Evolutionary conservation across 352 stramenopile genomes (phyloP), one percentile per base, ranked within the genome.

Genomic region (Globisporangium spinosum): DNA sequence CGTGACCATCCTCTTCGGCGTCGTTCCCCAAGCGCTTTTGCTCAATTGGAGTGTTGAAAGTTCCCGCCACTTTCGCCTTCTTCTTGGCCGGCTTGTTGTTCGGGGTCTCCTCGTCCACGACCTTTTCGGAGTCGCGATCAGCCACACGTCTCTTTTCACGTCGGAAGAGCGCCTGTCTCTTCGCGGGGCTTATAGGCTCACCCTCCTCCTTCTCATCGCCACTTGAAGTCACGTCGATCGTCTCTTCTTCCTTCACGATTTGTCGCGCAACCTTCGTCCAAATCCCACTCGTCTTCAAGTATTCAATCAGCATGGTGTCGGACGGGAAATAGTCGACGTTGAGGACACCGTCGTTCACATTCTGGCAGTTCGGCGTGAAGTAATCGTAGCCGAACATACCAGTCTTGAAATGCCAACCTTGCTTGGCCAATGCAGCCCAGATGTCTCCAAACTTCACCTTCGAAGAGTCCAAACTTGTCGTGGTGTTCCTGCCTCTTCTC

Each of bases 361-460:
- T 75, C 2, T 70, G 62, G n/a, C 74, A 87, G 51, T 77, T 69
- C 7, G 85, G 85, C 62, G 78, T 89, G 70, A 90, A 89, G 73
- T 89, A 62, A 20, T 62, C 56, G 57, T 83, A 93, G 22, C 80
- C 83, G 4, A 91, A 71, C 6, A n/a, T 55, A 5, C 80, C 66
- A 58, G 38, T 29, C 20, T 64, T 67, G 45, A 79, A 83, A 38
- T 87, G 75, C 85, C 85, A 93, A 3, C 83, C 82, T 64, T 86
- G 65, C 43, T 80, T 63, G 2, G 65, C 56, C n/a, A 93, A 58
- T 32, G 77, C 58, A 9, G 58, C 43, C 84, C 84, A 92, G 60
- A 92, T 80, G 12, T 78, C 63, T 6, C 79, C 82, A 59, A 90
- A 92, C 51, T 88, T 89, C n/a, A 87, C 74, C n/a, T 83, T 69